A percentile compares a stretch with the other conserved stretches of the same genome.
phyloP scores from a whole-genome alignment of 345 rosid species.

The Pugionium dolabratum region DNA sequence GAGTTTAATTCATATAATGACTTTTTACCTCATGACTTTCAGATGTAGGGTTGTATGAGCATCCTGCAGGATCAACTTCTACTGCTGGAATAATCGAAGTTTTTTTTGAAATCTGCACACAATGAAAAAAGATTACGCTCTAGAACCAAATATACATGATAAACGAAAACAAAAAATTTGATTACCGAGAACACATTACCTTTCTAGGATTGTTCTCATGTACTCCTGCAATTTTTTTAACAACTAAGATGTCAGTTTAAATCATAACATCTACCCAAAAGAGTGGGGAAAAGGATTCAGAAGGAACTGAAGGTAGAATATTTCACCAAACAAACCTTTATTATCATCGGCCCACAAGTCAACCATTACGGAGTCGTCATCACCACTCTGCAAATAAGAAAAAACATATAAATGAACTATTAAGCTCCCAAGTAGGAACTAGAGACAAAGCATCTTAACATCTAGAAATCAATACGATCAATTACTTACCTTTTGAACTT shows the following conservation, averaged over 20 bases:
- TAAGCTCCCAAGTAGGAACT: neutral
- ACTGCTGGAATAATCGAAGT: constrained; percentile 78
- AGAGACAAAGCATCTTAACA: neutral
- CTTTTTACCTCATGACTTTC: constrained; percentile 76
- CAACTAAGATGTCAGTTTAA: neutral
- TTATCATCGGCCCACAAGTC: constrained; percentile 76
- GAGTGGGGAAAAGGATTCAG: neutral
- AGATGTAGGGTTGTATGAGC: constrained; percentile 82
- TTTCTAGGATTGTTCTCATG: constrained; percentile 45
- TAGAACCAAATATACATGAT: neutral
- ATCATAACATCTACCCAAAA: neutral
- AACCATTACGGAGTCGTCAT: constrained; percentile 48
- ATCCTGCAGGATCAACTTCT: constrained; percentile 91
- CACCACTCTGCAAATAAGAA: constrained; percentile 43
- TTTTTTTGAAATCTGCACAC: constrained; percentile 48
- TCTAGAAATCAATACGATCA: neutral
- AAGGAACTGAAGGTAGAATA: neutral
- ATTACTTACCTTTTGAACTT: constrained; percentile 47
- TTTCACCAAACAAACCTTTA: constrained; percentile 51
- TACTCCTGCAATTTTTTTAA: constrained; percentile 47
- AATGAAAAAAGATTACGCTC: neutral
- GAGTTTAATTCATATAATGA: neutral
- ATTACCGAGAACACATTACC: constrained; percentile 43
- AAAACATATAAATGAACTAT: neutral
- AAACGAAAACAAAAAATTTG: neutral